Evolutionary conservation across 1,284 basidiomycete genomes (phyloP).

Genomic region (Gomphus bonarii): DNA sequence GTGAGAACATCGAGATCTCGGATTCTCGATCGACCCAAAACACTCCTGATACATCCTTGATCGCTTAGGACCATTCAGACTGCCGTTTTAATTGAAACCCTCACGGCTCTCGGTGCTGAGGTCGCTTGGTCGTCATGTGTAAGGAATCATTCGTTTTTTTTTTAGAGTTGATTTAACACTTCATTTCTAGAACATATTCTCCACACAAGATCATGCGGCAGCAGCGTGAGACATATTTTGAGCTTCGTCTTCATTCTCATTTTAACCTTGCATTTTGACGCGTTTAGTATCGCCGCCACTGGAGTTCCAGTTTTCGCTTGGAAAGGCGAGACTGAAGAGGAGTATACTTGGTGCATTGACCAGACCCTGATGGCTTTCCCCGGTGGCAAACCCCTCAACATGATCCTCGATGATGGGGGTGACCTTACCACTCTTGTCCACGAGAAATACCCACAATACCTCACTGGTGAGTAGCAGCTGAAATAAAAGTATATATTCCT

Average conservation of each 20-base stretch:
- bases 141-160: conserved; percentile 22
- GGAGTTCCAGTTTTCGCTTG: conserved; percentile 98
- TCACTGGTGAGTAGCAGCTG: conserved; percentile 41
- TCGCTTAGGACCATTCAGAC: conserved; percentile 87
- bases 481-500: not conserved
- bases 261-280: not conserved
- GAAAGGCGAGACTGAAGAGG: conserved; percentile 99
- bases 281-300: conserved; percentile 81
- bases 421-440: conserved; percentile 94
- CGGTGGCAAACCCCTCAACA: conserved; percentile 80
- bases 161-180: conserved; percentile 9
- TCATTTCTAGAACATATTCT: conserved; percentile 85
- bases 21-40: not conserved
- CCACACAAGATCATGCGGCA: conserved; percentile 98
- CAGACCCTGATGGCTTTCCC: conserved; percentile 85
- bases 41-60: conserved; percentile 7
- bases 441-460: conserved; percentile 89
- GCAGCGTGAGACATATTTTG: conserved; percentile 69
- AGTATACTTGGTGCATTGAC: conserved; percentile 97
- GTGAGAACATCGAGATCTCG: conserved; percentile 31
- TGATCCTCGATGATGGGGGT: conserved; percentile 99
- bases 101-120: conserved; percentile 91
- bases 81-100: conserved; percentile 92
- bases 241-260: not conserved
- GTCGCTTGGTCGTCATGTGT: conserved; percentile 99